These are phyloP conservation scores for Themeda triandra DNA, from an alignment of 176 grass and related monocot genomes.

Conservation along the genomic window DNA sequence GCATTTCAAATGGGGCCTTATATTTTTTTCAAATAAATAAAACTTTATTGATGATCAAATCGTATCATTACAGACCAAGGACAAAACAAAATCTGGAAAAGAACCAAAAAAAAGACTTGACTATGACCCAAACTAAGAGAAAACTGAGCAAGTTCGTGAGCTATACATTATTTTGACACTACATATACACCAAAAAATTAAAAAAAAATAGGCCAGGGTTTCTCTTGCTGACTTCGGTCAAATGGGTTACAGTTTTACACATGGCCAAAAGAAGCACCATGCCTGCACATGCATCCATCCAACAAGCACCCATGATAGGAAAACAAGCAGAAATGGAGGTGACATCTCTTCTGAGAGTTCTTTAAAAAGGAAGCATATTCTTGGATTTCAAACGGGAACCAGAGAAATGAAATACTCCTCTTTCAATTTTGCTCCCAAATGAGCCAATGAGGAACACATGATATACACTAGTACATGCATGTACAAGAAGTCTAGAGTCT, in stretches of 20 bases:
- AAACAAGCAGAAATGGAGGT: neutral
- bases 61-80: too few species aligned
- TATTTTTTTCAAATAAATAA: neutral
- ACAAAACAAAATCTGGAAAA: too few species aligned
- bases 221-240: too few species aligned
- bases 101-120: too few species aligned
- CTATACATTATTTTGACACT: too few species aligned
- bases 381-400: slow-evolving; percentile 16
- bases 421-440: slow-evolving; percentile 1
- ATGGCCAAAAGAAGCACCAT: slow-evolving; percentile 18
- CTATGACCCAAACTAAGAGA: too few species aligned
- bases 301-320: neutral
- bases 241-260: slow-evolving; percentile 10
- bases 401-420: slow-evolving; percentile 20
- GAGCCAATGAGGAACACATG: slow-evolving; percentile 45
- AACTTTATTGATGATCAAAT: too few species aligned
- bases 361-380: neutral
- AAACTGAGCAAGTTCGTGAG: too few species aligned
- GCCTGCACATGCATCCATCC: neutral
- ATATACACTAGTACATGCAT: slow-evolving; percentile 55
- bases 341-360: neutral
- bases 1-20: neutral
- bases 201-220: too few species aligned
- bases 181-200: too few species aligned
- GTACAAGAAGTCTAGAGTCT: slow-evolving; percentile 61